Evolutionary conservation across 805 yeast species (phyloP).

Genomic region (Sugiyamaella americana): DNA sequence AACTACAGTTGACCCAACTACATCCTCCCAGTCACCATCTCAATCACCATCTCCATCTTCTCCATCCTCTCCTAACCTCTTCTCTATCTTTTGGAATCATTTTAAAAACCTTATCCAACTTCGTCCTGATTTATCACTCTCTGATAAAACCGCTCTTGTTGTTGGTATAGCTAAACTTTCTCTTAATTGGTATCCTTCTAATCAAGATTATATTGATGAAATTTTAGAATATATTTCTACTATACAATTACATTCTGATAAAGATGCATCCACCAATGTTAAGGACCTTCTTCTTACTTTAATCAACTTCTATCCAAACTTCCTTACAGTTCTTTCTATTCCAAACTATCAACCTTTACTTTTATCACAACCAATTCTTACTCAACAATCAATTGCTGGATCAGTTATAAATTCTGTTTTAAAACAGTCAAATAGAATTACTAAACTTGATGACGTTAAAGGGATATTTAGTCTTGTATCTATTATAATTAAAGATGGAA

Average conservation of each 20-base stretch:
- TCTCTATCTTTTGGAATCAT: slow-evolving; percentile 62
- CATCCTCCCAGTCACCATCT: too few relatives aligned
- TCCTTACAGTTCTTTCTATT: slow-evolving; percentile 34
- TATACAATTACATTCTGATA: neutral
- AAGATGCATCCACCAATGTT: slow-evolving; percentile 24
- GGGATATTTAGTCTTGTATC: slow-evolving; percentile 54
- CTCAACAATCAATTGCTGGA: slow-evolving; percentile 54
- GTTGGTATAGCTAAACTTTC: slow-evolving; percentile 62
- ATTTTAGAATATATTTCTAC: slow-evolving; percentile 43
- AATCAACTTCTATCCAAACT: slow-evolving; percentile 26
- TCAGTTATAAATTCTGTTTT: slow-evolving; percentile 57
- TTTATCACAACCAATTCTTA: slow-evolving; percentile 42
- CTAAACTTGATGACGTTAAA: slow-evolving; percentile 45
- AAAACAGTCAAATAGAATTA: slow-evolving; percentile 33
- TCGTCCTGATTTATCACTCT: slow-evolving; percentile 61
- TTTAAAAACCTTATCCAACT: slow-evolving; percentile 47
- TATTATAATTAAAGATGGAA: slow-evolving; percentile 43
- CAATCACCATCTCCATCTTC: neutral
- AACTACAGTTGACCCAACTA: too few relatives aligned
- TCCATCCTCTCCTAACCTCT: slow-evolving; percentile 33
- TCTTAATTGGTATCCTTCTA: slow-evolving; percentile 58
- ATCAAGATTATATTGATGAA: slow-evolving; percentile 52
- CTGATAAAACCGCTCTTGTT: slow-evolving; percentile 57
- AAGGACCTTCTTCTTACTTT: slow-evolving; percentile 32
- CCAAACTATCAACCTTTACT: slow-evolving; percentile 50